Percentiles rank a stretch among this genome's conserved stretches.
phyloP scores from a whole-genome alignment of 2,329 filamentous ascomycete species.

The Corniculantispora saksenae region DNA sequence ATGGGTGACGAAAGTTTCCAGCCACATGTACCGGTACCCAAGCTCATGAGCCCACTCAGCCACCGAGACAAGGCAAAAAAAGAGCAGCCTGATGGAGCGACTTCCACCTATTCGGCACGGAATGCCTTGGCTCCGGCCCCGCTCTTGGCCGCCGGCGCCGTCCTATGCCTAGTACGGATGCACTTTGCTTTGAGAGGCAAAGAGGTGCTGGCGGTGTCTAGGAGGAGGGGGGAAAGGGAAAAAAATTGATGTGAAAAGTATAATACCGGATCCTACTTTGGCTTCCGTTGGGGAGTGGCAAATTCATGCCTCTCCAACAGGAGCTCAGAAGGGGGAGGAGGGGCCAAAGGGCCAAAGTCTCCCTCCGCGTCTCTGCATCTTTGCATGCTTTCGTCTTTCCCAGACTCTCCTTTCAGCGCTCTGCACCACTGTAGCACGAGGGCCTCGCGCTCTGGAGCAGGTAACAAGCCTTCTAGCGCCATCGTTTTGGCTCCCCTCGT shows the following conservation, averaged over 20 bases:
- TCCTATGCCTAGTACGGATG: background rate
- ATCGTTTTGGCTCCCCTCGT: background rate
- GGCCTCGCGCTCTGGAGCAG: background rate
- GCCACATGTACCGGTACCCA: background rate
- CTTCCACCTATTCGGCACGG: background rate
- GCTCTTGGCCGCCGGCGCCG: conserved; percentile 13
- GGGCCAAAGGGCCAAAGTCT: background rate
- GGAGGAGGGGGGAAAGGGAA: background rate
- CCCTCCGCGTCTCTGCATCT: background rate
- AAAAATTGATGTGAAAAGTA: background rate
- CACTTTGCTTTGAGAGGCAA: background rate
- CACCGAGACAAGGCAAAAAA: background rate
- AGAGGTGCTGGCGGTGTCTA: background rate
- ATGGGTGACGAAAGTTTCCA: background rate
- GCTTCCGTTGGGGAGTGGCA: too few relatives aligned
- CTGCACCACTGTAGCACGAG: background rate
- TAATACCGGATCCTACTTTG: too few relatives aligned
- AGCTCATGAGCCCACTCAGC: background rate
- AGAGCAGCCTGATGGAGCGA: background rate
- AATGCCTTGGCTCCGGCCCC: conserved; percentile 10
- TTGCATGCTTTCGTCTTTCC: too few relatives aligned
- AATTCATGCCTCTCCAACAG: too few relatives aligned
- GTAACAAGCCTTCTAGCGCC: background rate
- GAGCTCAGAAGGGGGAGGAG: too few relatives aligned
- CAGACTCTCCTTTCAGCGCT: background rate